These are phyloP conservation scores for Candida glucosophila DNA, from an alignment of 1,139 yeast genomes.

Conservation along the genomic window DNA sequence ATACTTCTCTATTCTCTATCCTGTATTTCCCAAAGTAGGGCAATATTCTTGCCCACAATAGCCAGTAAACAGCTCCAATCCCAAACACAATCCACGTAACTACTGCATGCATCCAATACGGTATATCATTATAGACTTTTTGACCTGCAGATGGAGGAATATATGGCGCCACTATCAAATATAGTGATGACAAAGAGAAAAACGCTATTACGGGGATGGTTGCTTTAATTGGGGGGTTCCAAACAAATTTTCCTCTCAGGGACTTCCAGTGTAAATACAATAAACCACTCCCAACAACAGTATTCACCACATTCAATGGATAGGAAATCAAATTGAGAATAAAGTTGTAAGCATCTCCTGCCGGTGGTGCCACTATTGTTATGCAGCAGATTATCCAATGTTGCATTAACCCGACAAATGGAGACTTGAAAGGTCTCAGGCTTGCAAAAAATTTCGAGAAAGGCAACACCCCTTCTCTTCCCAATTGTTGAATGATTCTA, in stretches of 20 bases:
- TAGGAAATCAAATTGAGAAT: slow-evolving; percentile 41
- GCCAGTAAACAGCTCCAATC: slow-evolving; percentile 65
- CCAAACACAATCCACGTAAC: slow-evolving; percentile 75
- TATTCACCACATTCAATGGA: slow-evolving; percentile 45
- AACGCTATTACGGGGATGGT: slow-evolving; percentile 53
- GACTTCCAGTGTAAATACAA: slow-evolving; percentile 37
- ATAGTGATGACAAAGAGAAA: slow-evolving; percentile 61
- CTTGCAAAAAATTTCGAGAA: slow-evolving; percentile 38
- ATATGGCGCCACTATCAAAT: slow-evolving; percentile 72
- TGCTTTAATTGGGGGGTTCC: slow-evolving; percentile 75
- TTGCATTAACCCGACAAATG: slow-evolving; percentile 51
- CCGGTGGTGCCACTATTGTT: slow-evolving; percentile 41
- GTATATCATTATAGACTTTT: slow-evolving; percentile 56
- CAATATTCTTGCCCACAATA: slow-evolving; percentile 52
- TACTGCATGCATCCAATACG: slow-evolving; percentile 77
- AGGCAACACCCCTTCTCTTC: slow-evolving; percentile 42
- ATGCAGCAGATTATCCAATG: slow-evolving; percentile 45
- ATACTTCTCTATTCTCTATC: slow-evolving; percentile 47
- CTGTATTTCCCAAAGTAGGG: slow-evolving; percentile 55
- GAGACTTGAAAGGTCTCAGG: slow-evolving; percentile 34
- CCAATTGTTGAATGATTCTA: slow-evolving; percentile 40
- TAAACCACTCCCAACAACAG: slow-evolving; percentile 34
- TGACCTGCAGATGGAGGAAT: slow-evolving; percentile 66
- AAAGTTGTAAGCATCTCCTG: slow-evolving; percentile 43
- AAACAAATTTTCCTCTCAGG: slow-evolving; percentile 42